Evolutionary conservation across 352 stramenopile species (phyloP).

Genomic region (Phytopythium ostracodes): DNA sequence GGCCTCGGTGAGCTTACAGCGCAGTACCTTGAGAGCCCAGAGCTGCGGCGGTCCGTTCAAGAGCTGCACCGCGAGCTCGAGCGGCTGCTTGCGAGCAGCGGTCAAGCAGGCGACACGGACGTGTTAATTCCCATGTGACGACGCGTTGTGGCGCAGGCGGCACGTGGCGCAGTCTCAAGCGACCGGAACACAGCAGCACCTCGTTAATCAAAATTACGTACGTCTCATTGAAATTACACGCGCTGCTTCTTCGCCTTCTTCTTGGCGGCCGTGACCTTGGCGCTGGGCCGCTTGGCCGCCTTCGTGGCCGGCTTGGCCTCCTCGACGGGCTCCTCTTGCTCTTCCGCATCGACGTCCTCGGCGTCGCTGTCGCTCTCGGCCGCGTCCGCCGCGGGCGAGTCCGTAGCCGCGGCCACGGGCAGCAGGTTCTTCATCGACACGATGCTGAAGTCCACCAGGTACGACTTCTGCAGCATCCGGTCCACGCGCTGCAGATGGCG

Average conservation of each 20-base stretch:
- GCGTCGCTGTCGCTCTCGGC: slow-evolving; percentile 35
- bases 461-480: slow-evolving; percentile 94
- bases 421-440: slow-evolving; percentile 85
- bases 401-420: slow-evolving; percentile 23
- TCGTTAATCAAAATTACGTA: not conserved
- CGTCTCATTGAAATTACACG: slow-evolving; percentile 34
- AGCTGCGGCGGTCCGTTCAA: not conserved
- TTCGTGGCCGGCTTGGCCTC: slow-evolving; percentile 20
- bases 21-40: not conserved
- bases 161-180: too few relatives aligned
- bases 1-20: not conserved
- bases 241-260: slow-evolving; percentile 38
- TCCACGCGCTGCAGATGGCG: slow-evolving; percentile 97
- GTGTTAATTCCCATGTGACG: not conserved
- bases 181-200: too few relatives aligned
- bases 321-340: slow-evolving; percentile 11
- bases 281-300: slow-evolving; percentile 3
- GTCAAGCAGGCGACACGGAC: not conserved
- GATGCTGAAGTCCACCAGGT: slow-evolving; percentile 94
- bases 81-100: not conserved
- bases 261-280: slow-evolving; percentile 10
- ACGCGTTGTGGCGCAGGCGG: too few relatives aligned
- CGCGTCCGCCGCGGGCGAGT: slow-evolving; percentile 25
- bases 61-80: not conserved
- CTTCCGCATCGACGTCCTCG: slow-evolving; percentile 10